Base-by-base conservation (phyloP, 2,329 filamentous ascomycete species). In the Cladosporium colombiae region DNA sequence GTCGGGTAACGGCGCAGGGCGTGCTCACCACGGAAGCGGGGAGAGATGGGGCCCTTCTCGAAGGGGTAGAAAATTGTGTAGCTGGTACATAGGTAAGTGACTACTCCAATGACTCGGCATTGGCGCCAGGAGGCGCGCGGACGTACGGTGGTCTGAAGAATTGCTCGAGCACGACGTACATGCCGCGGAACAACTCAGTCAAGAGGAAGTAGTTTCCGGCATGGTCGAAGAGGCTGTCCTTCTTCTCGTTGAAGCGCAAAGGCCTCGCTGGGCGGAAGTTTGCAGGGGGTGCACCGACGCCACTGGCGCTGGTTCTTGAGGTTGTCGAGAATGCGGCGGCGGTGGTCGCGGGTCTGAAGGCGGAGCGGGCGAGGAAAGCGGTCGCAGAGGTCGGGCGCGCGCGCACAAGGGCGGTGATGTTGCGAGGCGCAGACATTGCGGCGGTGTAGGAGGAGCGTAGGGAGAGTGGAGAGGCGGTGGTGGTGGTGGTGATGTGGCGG, bases 31-130 rank as follows among this genome's bases (percentile, higher is more conserved):
- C 95, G 91, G 88, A 99, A 99, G 73, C 95, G 91, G 68, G 95
- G 95, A 40, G 93, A 97, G 79, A 99, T 97, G 68, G 95, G 95
- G 57, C 95, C 95, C 86, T 99, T 99, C 80, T 99, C 95, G 81
- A 97, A 99, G 52, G 95, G 95, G 78, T 99, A 99, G 84, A 88
- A 97, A 77, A 99, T 99, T 60, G 95, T 99, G 81, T 98, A 97
- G 74, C 93, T 97, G 74, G 31, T 46, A 18, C 23, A 37, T 57
- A 66, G 25, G 25, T 72, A 57, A 70, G 66, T 57, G 57, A 49
- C 16, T 16, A 29, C 52, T 60, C n/a, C 31, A 46, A 53, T 56
- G 49, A 27, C 46, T 40, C 33, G 27, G 5, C n/a, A 52, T 29
- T 52, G 46, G 31, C 21, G 21, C 49, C 7, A 29, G 21, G 33